A percentile compares a stretch with the other conserved stretches of the same genome.
Conservation (phyloP, 768 basidiomycete species). For the Pleurotus pulmonarius region DNA sequence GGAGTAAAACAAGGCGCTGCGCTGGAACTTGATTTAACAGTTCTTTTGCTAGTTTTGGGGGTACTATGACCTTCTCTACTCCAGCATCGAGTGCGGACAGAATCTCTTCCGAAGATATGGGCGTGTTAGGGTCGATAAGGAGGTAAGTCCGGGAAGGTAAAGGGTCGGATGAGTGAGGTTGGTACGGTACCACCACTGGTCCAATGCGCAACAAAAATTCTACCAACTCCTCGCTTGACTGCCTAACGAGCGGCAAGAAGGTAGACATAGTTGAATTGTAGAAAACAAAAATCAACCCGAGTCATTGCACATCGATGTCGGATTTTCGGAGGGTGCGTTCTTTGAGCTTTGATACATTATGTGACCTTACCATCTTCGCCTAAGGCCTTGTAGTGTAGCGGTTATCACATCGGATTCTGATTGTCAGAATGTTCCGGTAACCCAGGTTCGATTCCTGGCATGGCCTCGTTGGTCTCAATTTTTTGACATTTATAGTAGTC, state of each 20-base stretch:
- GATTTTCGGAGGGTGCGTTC: background rate
- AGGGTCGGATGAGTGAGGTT: background rate
- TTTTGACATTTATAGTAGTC: background rate
- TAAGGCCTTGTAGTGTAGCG: conserved; percentile 10
- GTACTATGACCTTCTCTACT: conserved; percentile 75
- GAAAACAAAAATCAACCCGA: background rate
- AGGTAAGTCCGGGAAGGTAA: conserved; percentile 11
- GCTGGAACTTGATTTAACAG: conserved; percentile 66
- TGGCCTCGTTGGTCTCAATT: background rate
- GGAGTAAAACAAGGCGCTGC: conserved; percentile 69
- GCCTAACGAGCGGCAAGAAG: conserved; percentile 11
- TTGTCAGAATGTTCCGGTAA: conserved; percentile 3
- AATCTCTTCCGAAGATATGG: conserved; percentile 49
- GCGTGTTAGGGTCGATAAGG: conserved; percentile 19
- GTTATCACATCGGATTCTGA: conserved; percentile 13
- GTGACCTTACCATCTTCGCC: background rate
- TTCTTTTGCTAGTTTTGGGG: conserved; percentile 60
- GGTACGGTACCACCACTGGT: conserved; percentile 9
- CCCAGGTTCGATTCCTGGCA: conserved; percentile 9
- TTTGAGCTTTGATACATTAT: background rate
- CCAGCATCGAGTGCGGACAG: conserved; percentile 73
- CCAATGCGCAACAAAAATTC: conserved; percentile 11
- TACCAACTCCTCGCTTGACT: conserved; percentile 7
- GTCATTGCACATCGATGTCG: background rate
- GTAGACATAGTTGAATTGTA: conserved; percentile 7